Base-by-base conservation (phyloP, 257 asterid species). In the Lavandula angustifolia region DNA sequence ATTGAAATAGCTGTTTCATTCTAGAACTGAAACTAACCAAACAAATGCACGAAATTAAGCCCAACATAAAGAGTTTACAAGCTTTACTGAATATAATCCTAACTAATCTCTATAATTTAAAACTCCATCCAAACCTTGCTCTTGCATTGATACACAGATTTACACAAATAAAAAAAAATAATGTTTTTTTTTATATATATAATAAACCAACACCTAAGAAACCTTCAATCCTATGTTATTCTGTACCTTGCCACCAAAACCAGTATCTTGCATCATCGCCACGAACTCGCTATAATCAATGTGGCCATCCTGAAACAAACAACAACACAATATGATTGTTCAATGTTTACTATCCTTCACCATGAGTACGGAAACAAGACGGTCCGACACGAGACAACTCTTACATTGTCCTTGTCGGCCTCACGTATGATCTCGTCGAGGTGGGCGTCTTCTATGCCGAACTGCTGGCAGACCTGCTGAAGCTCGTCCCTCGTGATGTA, bases 251-350 rank as follows among this genome's bases (percentile, higher is more conserved):
- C 69, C 78, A 4, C 88, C 86, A 47, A 88, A 81, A 43, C 85
- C 79, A 0, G 88, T 59, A 48, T 88, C 94, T 77, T 86, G 89
- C 96, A 91, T 88, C 98, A 91, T 91, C 9, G 89, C 92, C 49
- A 80, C 91, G 27, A 88, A 91, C 50, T 91, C 95, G 47, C 73
- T 85, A 78, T 91, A 91, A 78, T 88, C 96, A 2, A 88, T 91
- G 17, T 73, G 75, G 0, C 96, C 95, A 64, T 91, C 98, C 96
- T 91, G 85, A 60, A 69, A 77, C 16, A 11, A 54, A 46, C 47
- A 13, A n/a, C 2, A 22, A 2, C 27, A 22, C 27, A 22, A 22
- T 22, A 22, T 22, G 27, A 22, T 22, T 22, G 1, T 22, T 22
- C 27, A 22, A 22, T 22, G 27, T 22, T 22, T 22, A 22, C 2